These are phyloP conservation scores for Terana coerulea DNA, from an alignment of 768 basidiomycete genomes.

Conservation along the genomic window DNA sequence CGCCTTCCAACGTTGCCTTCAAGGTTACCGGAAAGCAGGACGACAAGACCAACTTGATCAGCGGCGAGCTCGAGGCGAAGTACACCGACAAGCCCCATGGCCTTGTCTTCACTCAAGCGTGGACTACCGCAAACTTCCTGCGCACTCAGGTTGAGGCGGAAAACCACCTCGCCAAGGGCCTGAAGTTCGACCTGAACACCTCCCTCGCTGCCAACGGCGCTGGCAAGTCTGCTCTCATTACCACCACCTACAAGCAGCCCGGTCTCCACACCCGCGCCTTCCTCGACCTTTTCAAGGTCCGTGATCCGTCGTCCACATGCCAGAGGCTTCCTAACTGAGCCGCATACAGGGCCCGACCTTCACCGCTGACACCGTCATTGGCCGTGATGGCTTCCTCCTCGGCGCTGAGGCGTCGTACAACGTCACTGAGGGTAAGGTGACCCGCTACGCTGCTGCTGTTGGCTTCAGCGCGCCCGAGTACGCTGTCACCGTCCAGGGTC, in stretches of 20 bases:
- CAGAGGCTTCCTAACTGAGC: background rate
- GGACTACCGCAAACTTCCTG: conserved; percentile 94
- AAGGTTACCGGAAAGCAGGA: conserved; percentile 85
- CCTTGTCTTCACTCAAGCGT: conserved; percentile 89
- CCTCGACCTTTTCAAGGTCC: conserved; percentile 92
- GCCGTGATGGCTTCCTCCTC: conserved; percentile 95
- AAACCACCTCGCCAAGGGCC: conserved; percentile 94
- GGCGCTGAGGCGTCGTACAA: conserved; percentile 98
- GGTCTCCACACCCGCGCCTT: conserved; percentile 88
- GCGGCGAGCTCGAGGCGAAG: conserved; percentile 94
- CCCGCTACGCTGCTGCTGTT: conserved; percentile 86
- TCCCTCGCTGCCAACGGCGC: conserved; percentile 85
- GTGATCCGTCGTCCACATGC: too few species aligned
- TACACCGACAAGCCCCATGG: conserved; percentile 90
- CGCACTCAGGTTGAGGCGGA: conserved; percentile 91
- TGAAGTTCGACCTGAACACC: conserved; percentile 90
- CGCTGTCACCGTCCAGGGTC: conserved; percentile 89
- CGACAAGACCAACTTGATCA: conserved; percentile 68
- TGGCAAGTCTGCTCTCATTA: conserved; percentile 79
- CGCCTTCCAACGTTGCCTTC: conserved; percentile 89
- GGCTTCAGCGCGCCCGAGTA: conserved; percentile 98
- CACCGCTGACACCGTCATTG: conserved; percentile 92
- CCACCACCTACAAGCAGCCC: conserved; percentile 91
- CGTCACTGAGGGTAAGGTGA: conserved; percentile 88
- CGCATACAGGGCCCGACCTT: conserved; percentile 83